Evolutionary conservation across 345 rosid genomes (phyloP).

Genomic region (Barbarea vulgaris): DNA sequence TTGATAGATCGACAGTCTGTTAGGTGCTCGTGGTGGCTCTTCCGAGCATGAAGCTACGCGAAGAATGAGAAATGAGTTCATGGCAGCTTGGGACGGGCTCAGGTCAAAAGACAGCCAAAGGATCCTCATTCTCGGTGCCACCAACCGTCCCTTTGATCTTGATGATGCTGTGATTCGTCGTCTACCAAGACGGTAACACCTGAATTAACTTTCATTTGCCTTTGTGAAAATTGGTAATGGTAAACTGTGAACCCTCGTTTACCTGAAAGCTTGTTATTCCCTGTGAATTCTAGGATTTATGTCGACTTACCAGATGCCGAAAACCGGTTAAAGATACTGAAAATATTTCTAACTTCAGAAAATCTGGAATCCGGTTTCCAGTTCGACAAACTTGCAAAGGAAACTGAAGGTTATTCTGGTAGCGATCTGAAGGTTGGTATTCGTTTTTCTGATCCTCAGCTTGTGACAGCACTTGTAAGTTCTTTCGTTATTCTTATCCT

Average conservation of each 20-base stretch:
- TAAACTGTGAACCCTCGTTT: not conserved
- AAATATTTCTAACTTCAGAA: constrained; percentile 69
- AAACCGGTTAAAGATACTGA: constrained; percentile 82
- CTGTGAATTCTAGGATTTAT: constrained; percentile 59
- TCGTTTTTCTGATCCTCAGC: not conserved
- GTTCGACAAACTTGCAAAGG: constrained; percentile 70
- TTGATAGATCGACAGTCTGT: constrained; percentile 84
- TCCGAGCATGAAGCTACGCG: constrained; percentile 95
- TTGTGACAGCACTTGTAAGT: not conserved
- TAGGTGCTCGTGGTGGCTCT: constrained; percentile 97
- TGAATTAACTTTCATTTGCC: not conserved
- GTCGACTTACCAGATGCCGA: constrained; percentile 91
- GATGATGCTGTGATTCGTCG: constrained; percentile 98
- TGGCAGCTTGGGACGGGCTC: constrained; percentile 99
- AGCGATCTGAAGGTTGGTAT: constrained; percentile 88
- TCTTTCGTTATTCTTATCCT: not conserved
- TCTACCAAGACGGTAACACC: constrained; percentile 84
- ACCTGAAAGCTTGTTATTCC: constrained; percentile 19
- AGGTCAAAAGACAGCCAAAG: constrained; percentile 93
- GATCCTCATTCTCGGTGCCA: constrained; percentile 94
- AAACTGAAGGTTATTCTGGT: constrained; percentile 94
- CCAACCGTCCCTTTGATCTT: constrained; percentile 98
- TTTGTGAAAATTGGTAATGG: not conserved
- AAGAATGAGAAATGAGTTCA: constrained; percentile 98
- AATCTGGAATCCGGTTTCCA: constrained; percentile 61